Conservation (phyloP, 1,284 basidiomycete genomes). For the Peniophora sp. region DNA sequence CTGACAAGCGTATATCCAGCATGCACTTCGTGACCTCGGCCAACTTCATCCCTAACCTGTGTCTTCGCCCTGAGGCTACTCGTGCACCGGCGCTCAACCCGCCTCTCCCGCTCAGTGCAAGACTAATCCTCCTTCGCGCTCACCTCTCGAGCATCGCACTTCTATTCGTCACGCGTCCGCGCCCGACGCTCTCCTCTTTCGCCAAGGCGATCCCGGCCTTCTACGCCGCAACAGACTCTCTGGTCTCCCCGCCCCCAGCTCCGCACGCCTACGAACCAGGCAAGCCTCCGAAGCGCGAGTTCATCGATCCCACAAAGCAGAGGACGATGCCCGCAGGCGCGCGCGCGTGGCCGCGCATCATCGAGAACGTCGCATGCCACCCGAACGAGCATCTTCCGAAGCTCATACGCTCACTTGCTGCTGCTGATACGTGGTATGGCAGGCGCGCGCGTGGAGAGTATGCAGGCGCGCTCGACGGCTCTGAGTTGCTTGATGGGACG, state of each 20-base stretch:
- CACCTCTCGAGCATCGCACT: constrained; percentile 29
- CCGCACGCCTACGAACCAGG: constrained; percentile 18
- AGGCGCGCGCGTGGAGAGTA: constrained; percentile 26
- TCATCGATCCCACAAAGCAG: constrained; percentile 23
- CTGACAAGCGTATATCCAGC: constrained; percentile 13
- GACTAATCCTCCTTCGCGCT: constrained; percentile 26
- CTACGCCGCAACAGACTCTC: constrained; percentile 14
- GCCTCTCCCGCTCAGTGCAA: constrained; percentile 17
- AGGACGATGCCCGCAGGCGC: constrained; percentile 22
- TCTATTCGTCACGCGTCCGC: constrained; percentile 30
- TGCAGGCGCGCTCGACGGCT: constrained; percentile 24
- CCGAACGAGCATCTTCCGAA: constrained; percentile 62
- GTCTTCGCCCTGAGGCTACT: constrained; percentile 9
- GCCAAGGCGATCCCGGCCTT: constrained; percentile 23
- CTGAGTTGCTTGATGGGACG: constrained; percentile 21
- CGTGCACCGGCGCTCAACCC: constrained; percentile 10
- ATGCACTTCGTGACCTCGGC: constrained; percentile 41
- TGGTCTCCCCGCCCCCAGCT: constrained; percentile 12
- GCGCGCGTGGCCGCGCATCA: constrained; percentile 49
- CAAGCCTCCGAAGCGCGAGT: constrained; percentile 11
- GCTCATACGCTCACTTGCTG: constrained; percentile 45
- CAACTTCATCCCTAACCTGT: constrained; percentile 31
- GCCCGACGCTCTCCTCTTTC: constrained; percentile 18
- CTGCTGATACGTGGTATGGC: constrained; percentile 45
- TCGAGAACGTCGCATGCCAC: constrained; percentile 40